Percentiles rank a stretch among this genome's conserved stretches.
These are phyloP conservation scores for Globisporangium uncinulatum DNA, from an alignment of 352 stramenopile species.

Conservation along the genomic window DNA sequence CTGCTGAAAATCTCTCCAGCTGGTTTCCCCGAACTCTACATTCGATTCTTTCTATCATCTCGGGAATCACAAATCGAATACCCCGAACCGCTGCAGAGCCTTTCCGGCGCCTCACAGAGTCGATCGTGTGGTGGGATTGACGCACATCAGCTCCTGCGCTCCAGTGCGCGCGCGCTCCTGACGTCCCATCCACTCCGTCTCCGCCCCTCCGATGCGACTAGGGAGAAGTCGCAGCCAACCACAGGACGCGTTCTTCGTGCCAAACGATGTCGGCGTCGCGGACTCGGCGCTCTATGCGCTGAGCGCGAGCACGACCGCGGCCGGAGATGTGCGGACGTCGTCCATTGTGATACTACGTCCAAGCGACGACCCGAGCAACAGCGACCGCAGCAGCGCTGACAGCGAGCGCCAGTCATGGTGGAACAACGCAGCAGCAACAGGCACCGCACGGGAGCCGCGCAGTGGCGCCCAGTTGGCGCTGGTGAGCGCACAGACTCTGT, in stretches of 20 bases:
- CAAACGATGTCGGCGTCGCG: slow-evolving; percentile 4
- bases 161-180: too few relatives aligned
- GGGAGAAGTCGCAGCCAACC: background rate
- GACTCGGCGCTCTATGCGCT: slow-evolving; percentile 7
- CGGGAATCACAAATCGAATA: too few relatives aligned
- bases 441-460: slow-evolving; percentile 9
- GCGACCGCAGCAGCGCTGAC: background rate
- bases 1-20: too few relatives aligned
- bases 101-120: too few relatives aligned
- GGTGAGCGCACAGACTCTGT: slow-evolving; percentile 24
- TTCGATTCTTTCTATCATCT: too few relatives aligned
- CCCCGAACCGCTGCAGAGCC: too few relatives aligned
- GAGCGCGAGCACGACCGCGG: slow-evolving; percentile 6
- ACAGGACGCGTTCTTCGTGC: slow-evolving; percentile 28
- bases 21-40: too few relatives aligned
- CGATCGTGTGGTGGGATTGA: too few relatives aligned
- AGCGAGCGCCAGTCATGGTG: slow-evolving; percentile 29
- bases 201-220: background rate
- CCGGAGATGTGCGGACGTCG: slow-evolving; percentile 20
- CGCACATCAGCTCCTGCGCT: too few relatives aligned
- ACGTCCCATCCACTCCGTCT: too few relatives aligned
- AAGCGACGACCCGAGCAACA: background rate
- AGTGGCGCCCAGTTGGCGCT: slow-evolving; percentile 23
- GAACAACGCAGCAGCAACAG: slow-evolving; percentile 11
- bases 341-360: slow-evolving; percentile 23